phyloP scores from a whole-genome alignment of 2,329 filamentous ascomycete genomes.

The Trematosphaeria pertusa region DNA sequence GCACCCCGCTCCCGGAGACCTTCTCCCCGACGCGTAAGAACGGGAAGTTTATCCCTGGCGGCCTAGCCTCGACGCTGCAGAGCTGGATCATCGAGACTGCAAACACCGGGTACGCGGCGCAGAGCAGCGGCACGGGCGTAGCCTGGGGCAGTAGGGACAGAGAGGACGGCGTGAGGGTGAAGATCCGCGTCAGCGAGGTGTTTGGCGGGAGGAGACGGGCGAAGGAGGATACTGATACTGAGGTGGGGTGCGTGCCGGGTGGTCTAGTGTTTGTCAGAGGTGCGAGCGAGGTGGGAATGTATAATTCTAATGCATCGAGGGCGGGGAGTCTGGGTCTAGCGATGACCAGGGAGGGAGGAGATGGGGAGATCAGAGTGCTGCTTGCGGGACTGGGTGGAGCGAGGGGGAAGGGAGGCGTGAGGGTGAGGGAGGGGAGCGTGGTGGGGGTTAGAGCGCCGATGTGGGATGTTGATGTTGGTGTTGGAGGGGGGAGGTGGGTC shows the following conservation, averaged over 20 bases:
- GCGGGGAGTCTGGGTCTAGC: neutral
- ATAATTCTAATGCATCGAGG: constrained; percentile 23
- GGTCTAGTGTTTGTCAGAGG: constrained; percentile 32
- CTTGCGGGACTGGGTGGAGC: constrained; percentile 37
- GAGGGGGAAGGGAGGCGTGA: constrained; percentile 23
- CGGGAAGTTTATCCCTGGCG: constrained; percentile 57
- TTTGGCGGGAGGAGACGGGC: neutral
- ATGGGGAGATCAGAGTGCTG: constrained; percentile 25
- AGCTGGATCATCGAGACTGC: constrained; percentile 59
- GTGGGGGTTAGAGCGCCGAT: constrained; percentile 49
- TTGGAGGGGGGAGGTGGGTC: constrained; percentile 43
- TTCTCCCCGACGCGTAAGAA: constrained; percentile 62
- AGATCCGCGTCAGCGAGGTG: constrained; percentile 15
- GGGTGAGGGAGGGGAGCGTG: constrained; percentile 30
- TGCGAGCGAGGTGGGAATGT: constrained; percentile 18
- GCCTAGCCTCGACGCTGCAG: constrained; percentile 58
- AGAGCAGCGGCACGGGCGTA: constrained; percentile 18
- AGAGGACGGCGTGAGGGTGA: constrained; percentile 35
- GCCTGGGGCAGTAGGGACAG: constrained; percentile 25
- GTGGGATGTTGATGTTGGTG: constrained; percentile 50
- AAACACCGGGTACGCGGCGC: constrained; percentile 26
- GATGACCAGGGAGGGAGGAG: too few species aligned
- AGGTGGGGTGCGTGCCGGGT: constrained; percentile 28
- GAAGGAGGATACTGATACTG: constrained; percentile 3
- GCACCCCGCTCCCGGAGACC: constrained; percentile 56